Conservation (phyloP, 306 rosid species). For the Cyamopsis tetragonoloba region DNA sequence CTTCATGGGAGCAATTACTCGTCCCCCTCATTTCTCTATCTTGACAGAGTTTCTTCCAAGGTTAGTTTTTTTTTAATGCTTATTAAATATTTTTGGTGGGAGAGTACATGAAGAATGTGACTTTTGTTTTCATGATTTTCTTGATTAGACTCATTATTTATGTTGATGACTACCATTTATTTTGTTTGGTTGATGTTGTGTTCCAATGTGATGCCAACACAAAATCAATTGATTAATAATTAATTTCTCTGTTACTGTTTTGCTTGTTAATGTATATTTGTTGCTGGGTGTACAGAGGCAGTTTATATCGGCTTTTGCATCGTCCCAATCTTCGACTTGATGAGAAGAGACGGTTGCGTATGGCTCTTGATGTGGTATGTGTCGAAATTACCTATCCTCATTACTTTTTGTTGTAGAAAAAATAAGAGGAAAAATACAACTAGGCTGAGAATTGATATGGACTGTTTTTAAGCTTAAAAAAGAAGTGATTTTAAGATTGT, state of each 20-base stretch:
- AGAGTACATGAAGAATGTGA: not conserved
- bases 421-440: not conserved
- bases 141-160: not conserved
- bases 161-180: constrained; percentile 1
- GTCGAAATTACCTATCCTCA: constrained; percentile 8
- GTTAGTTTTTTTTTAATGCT: constrained; percentile 33
- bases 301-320: constrained; percentile 86
- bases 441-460: no score
- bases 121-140: constrained; percentile 12
- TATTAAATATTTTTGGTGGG: constrained; percentile 11
- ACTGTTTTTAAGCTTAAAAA: no score
- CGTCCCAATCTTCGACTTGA: constrained; percentile 89
- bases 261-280: constrained; percentile 30
- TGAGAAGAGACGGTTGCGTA: constrained; percentile 85
- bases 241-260: constrained; percentile 26
- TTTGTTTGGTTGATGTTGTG: not conserved
- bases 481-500: no score
- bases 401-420: not conserved
- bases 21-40: constrained; percentile 90
- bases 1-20: constrained; percentile 98
- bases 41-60: constrained; percentile 96
- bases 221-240: constrained; percentile 8
- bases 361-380: constrained; percentile 98
- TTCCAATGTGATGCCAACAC: not conserved
- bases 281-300: constrained; percentile 64